phyloP scores from a whole-genome alignment of 2,329 filamentous ascomycete species.

The Aspergillus ustus region DNA sequence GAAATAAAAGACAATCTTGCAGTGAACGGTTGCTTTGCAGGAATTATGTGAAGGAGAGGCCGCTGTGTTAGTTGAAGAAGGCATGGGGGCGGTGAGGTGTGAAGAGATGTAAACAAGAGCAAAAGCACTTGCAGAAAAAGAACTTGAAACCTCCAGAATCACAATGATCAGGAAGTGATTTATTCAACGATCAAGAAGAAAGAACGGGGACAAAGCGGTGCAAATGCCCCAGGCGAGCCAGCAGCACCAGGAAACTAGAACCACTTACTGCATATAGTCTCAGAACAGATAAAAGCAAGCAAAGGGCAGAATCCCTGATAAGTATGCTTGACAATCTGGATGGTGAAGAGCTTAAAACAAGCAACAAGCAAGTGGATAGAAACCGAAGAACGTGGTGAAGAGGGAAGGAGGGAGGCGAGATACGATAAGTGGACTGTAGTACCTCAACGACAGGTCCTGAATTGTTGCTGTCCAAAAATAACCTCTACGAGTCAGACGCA shows the following conservation, averaged over 20 bases:
- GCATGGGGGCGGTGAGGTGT: conserved; percentile 20
- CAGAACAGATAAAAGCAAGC: neutral
- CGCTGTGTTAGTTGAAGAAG: conserved; percentile 11
- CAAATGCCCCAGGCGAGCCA: conserved; percentile 1
- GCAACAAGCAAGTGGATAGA: neutral
- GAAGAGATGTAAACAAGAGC: conserved; percentile 16
- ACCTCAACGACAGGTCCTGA: neutral
- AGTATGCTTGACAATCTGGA: neutral
- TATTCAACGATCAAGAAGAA: neutral
- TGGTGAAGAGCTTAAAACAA: neutral
- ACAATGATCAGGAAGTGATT: neutral
- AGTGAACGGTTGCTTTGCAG: neutral
- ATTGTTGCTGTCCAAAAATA: neutral
- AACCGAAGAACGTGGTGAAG: neutral
- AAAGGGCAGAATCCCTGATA: neutral
- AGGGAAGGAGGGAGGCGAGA: neutral
- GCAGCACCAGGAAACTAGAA: neutral
- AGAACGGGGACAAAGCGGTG: neutral
- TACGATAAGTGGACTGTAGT: neutral
- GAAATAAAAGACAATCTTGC: neutral
- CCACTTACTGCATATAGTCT: neutral
- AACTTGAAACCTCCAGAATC: neutral
- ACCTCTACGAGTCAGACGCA: neutral
- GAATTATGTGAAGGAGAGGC: conserved; percentile 1
- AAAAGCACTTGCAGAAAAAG: conserved; percentile 10